Conservation (phyloP, 495 filamentous ascomycete genomes). For the Letharia lupina region DNA sequence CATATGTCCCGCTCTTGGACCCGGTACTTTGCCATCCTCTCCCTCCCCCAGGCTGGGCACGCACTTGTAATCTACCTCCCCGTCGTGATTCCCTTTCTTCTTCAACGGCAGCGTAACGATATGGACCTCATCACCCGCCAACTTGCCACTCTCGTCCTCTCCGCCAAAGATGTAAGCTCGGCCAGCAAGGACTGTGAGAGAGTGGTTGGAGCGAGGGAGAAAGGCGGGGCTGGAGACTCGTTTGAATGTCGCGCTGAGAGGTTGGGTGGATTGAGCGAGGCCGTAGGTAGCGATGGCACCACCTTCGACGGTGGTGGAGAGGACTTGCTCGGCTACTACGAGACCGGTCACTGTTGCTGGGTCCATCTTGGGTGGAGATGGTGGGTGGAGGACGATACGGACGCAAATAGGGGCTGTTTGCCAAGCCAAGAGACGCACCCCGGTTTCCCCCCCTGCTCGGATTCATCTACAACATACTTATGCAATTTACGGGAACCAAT, state of each 20-base stretch:
- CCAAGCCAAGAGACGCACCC: neutral
- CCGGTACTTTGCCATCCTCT: conserved; percentile 29
- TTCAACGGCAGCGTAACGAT: conserved; percentile 34
- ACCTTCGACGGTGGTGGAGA: conserved; percentile 37
- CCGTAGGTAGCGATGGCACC: conserved; percentile 29
- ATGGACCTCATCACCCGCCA: conserved; percentile 42
- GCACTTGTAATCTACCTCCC: conserved; percentile 32
- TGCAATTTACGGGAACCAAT: no score
- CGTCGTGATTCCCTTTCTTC: conserved; percentile 20
- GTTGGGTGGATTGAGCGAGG: conserved; percentile 36
- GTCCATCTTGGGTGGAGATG: conserved; percentile 16
- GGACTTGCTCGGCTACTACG: conserved; percentile 36
- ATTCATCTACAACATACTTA: no score
- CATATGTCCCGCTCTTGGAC: conserved; percentile 34
- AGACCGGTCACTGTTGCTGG: conserved; percentile 29
- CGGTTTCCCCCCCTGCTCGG: no score
- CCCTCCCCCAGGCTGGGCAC: conserved; percentile 29
- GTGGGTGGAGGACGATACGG: neutral
- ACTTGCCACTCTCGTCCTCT: conserved; percentile 28
- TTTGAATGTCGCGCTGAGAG: conserved; percentile 36
- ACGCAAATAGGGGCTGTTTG: neutral
- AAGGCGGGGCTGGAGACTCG: conserved; percentile 34
- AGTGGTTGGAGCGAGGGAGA: conserved; percentile 40
- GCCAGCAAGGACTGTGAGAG: conserved; percentile 38
- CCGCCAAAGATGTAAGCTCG: conserved; percentile 49